Base-by-base conservation (phyloP, 2,329 filamentous ascomycete genomes). In the Epichloe brachyelytri region DNA sequence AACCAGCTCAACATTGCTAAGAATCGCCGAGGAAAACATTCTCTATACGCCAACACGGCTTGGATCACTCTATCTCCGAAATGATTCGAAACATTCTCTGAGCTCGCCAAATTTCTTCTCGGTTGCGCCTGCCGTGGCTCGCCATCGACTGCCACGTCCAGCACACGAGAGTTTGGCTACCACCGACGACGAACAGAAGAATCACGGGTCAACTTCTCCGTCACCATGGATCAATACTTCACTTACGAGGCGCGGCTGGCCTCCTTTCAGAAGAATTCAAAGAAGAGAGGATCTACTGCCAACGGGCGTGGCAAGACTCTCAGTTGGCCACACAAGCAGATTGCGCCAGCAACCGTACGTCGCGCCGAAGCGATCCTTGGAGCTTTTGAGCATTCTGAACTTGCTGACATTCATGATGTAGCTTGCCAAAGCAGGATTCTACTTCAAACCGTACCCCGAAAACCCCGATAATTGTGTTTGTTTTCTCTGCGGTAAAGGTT, bases 351-450 rank as follows among this genome's bases (percentile, higher is more conserved):
- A 44, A 66, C 64, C 51, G 62, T 65, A 61, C 50, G 61, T 49
- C 26, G 11, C 7, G 30, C 48, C 22, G 22, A 37, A 37, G 19
- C 5, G 2, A 17, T 11, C 20, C 19, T 33, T 26, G 17, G 12
- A 6, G 5, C 39, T 11, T 12, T 30, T 30, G 30, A 5, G 17
- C 11, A 20, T 10, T 15, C 15, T 19, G 38, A 44, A 37, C 10
- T 40, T 53, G 50, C 57, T 65, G 49, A 69, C 58, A n/a, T 5
- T 34, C 12, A 5, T 30, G 41, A 46, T 46, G 43, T 63, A 95
- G 86, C 83, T 98, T 60, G 91, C 93, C 4, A 82, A 80, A 62
- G 91, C 93, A 51, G 93, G 93, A 38, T 95, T 98, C 71, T 93
- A 85, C 70, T 97, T 88, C 70, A 79, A 83, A 54, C 91, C 93